Conservation (phyloP, 2,329 filamentous ascomycete species). For the Aspergillus flavus region DNA sequence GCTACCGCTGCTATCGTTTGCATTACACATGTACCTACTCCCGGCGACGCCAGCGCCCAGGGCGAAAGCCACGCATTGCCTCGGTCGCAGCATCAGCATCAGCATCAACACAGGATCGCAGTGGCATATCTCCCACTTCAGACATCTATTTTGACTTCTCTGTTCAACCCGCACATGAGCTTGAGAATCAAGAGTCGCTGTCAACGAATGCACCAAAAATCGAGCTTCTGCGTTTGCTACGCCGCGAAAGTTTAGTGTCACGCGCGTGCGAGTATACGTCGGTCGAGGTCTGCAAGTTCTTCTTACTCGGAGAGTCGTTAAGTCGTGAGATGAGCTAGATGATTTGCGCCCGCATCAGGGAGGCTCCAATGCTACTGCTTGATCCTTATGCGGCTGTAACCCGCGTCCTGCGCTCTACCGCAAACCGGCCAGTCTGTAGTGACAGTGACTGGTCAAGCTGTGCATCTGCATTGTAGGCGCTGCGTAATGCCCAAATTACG, state of each 20-base stretch:
- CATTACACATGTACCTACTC: neutral
- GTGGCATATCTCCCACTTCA: neutral
- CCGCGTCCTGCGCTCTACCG: neutral
- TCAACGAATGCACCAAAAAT: neutral
- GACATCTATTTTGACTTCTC: neutral
- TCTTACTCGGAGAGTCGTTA: neutral
- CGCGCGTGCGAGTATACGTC: neutral
- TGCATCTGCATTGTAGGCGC: neutral
- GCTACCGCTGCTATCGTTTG: conserved; percentile 7
- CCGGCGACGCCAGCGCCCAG: conserved; percentile 1
- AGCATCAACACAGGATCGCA: neutral
- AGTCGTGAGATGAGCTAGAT: neutral
- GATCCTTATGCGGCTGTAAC: neutral
- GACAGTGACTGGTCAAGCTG: neutral
- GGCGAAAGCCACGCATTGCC: neutral
- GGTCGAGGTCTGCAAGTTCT: conserved; percentile 4
- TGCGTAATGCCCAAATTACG: neutral
- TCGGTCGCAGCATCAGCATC: neutral
- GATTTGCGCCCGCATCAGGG: conserved; percentile 1
- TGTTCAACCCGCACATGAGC: neutral
- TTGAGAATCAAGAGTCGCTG: neutral
- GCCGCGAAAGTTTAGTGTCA: neutral
- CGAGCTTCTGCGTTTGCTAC: neutral
- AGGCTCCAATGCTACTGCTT: neutral
- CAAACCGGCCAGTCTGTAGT: neutral